These are phyloP conservation scores for Mortierella sp. DNA, from an alignment of 371 early-diverging fungal genomes.

Conservation along the genomic window DNA sequence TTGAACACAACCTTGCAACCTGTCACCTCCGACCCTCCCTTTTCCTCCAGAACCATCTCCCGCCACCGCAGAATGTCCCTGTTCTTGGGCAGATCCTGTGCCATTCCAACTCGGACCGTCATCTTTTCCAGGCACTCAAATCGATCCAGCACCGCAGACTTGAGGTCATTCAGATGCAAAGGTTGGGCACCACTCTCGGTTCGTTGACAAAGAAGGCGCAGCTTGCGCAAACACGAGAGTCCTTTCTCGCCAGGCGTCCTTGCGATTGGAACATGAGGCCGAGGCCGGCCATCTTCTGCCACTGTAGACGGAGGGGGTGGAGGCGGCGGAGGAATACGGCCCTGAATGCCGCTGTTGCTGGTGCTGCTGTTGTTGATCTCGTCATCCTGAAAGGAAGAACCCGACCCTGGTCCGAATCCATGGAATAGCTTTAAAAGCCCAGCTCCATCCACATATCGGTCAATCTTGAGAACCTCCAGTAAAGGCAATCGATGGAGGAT, in stretches of 20 bases:
- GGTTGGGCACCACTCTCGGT: no score
- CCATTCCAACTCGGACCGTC: not conserved
- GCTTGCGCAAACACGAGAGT: not conserved
- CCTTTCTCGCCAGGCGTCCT: not conserved
- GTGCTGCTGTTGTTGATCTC: no score
- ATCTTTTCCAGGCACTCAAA: not conserved
- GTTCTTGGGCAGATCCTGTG: not conserved
- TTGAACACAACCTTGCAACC: not conserved
- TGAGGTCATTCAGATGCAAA: not conserved
- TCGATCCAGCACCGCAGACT: not conserved
- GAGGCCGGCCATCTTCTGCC: not conserved
- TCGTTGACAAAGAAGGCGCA: not conserved
- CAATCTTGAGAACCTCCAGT: conserved; percentile 21
- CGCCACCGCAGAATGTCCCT: not conserved
- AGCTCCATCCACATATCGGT: conserved; percentile 13
- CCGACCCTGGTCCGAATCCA: not conserved
- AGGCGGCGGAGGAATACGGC: no score
- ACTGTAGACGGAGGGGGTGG: no score
- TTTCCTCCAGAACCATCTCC: not conserved
- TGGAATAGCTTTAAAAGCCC: not conserved
- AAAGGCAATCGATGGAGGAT: conserved; percentile 24
- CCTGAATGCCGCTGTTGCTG: no score
- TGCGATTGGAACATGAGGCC: not conserved
- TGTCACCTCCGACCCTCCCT: not conserved
- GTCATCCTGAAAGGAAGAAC: not conserved